Conservation (phyloP, 2,329 filamentous ascomycete species). For the Cladosporium velox region DNA sequence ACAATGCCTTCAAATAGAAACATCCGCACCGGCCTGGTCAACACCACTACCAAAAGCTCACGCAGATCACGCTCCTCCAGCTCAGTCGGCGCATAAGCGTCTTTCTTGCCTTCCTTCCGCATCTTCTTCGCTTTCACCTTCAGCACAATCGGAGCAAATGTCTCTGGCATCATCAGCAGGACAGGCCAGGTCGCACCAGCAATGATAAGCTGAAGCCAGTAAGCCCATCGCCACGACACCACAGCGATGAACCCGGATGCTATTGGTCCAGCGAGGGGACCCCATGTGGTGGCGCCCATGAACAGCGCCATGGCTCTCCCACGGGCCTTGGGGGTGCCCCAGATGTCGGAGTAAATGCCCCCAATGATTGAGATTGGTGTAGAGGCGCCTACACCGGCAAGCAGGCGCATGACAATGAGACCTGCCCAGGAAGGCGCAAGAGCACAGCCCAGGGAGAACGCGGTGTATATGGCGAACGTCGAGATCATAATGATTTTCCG, state of each 20-base stretch:
- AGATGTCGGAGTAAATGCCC: slow-evolving; percentile 67
- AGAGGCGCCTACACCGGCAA: slow-evolving; percentile 48
- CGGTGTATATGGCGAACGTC: slow-evolving; percentile 51
- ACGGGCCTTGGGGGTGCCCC: slow-evolving; percentile 55
- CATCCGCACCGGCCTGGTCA: slow-evolving; percentile 74
- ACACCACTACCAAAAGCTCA: slow-evolving; percentile 67
- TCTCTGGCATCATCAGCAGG: slow-evolving; percentile 61
- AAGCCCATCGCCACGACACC: slow-evolving; percentile 69
- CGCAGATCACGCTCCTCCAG: slow-evolving; percentile 60
- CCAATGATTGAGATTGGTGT: slow-evolving; percentile 61
- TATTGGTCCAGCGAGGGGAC: slow-evolving; percentile 67
- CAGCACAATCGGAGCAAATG: slow-evolving; percentile 49
- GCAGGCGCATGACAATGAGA: slow-evolving; percentile 47
- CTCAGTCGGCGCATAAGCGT: slow-evolving; percentile 63
- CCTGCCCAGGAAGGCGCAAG: slow-evolving; percentile 47
- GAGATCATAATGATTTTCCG: slow-evolving; percentile 51
- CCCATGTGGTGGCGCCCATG: slow-evolving; percentile 66
- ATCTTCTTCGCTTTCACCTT: slow-evolving; percentile 54
- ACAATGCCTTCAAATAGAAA: slow-evolving; percentile 73
- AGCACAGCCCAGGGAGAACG: slow-evolving; percentile 49
- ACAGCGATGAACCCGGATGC: slow-evolving; percentile 63
- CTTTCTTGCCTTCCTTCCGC: slow-evolving; percentile 56
- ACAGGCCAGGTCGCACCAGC: slow-evolving; percentile 63
- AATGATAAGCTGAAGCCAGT: slow-evolving; percentile 70
- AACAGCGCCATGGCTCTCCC: slow-evolving; percentile 65